phyloP scores from a whole-genome alignment of 148 eudicot species.

The Pouteria glomerata region DNA sequence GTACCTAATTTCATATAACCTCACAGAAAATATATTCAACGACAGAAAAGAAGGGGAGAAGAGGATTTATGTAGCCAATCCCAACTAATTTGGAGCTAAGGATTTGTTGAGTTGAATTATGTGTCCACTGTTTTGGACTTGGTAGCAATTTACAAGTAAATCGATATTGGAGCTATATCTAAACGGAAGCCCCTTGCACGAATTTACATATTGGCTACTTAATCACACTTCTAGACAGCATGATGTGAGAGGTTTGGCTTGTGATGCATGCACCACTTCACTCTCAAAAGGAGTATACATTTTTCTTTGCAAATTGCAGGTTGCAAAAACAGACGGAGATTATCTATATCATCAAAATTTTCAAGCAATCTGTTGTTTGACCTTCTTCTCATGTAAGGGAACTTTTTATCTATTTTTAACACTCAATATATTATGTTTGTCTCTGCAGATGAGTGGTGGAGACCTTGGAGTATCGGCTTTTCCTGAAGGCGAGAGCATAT shows the following conservation, averaged over 20 bases:
- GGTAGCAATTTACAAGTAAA: background rate
- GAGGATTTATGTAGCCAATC: too few relatives aligned
- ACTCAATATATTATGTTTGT: too few relatives aligned
- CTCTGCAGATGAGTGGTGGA: constrained; percentile 44
- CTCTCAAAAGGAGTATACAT: background rate
- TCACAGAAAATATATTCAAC: too few relatives aligned
- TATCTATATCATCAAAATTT: too few relatives aligned
- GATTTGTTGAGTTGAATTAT: too few relatives aligned
- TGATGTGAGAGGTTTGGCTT: background rate
- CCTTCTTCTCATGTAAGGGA: background rate
- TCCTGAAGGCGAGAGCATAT: constrained; percentile 60
- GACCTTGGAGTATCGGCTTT: constrained; percentile 69
- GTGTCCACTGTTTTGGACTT: background rate
- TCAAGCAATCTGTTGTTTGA: too few relatives aligned
- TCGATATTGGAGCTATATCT: background rate
- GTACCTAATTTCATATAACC: too few relatives aligned
- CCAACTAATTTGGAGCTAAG: too few relatives aligned
- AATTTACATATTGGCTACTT: background rate
- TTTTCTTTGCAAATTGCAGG: too few relatives aligned
- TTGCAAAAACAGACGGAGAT: too few relatives aligned
- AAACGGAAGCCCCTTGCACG: background rate
- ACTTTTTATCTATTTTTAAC: background rate
- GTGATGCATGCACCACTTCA: background rate
- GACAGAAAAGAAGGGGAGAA: too few relatives aligned
- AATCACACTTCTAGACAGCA: background rate